phyloP scores from a whole-genome alignment of 768 basidiomycete genomes.

The Xanthoconium stramineum region DNA sequence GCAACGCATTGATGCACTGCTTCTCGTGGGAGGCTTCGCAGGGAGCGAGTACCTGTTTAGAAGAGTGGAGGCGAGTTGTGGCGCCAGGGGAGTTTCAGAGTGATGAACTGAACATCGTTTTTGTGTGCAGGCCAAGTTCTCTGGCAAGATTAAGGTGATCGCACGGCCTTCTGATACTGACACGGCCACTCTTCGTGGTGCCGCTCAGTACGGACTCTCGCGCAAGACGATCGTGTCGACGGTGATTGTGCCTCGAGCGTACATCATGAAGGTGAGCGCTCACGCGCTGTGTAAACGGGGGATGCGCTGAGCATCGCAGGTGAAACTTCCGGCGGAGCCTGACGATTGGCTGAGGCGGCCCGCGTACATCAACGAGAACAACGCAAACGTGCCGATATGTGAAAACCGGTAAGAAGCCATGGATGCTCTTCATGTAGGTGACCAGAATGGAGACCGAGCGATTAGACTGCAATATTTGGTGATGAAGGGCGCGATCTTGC shows the following conservation, averaged over 20 bases:
- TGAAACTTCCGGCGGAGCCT: constrained; percentile 83
- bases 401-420: constrained; percentile 63
- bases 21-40: constrained; percentile 89
- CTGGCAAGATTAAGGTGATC: constrained; percentile 64
- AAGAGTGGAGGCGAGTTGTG: constrained; percentile 61
- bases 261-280: constrained; percentile 73
- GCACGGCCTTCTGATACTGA: constrained; percentile 84
- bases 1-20: constrained; percentile 74
- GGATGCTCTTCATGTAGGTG: constrained; percentile 4
- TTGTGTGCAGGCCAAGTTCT: constrained; percentile 59
- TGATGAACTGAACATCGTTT: constrained; percentile 12
- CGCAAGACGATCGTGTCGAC: constrained; percentile 74
- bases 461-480: constrained; percentile 82
- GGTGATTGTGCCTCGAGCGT: constrained; percentile 77
- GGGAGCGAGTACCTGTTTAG: constrained; percentile 83
- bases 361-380: constrained; percentile 76
- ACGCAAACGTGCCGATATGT: constrained; percentile 73
- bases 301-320: constrained; percentile 38
- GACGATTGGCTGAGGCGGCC: constrained; percentile 86
- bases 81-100: neutral
- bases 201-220: constrained; percentile 84
- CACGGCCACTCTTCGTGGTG: constrained; percentile 84
- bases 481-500: constrained; percentile 79
- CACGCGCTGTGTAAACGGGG: neutral
- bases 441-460: constrained; percentile 14